These are phyloP conservation scores for Phytophthora foliorum DNA, from an alignment of 352 stramenopile genomes.

Conservation along the genomic window DNA sequence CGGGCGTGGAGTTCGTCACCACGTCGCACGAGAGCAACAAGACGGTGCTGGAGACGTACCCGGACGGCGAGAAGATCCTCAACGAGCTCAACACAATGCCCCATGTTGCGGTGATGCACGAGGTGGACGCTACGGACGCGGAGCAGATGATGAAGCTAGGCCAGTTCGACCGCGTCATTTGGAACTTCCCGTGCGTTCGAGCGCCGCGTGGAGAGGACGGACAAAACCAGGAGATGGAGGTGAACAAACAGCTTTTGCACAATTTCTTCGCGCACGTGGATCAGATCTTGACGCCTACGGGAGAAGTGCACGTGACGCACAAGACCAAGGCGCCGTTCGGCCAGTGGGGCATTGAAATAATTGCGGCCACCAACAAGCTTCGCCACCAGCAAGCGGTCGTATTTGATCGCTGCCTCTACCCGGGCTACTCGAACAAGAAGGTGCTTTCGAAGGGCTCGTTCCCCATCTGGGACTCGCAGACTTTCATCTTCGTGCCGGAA, in stretches of 20 bases:
- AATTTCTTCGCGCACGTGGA: slow-evolving; percentile 89
- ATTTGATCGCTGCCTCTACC: slow-evolving; percentile 94
- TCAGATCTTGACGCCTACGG: slow-evolving; percentile 56
- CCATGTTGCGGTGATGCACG: slow-evolving; percentile 84
- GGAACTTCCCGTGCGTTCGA: slow-evolving; percentile 97
- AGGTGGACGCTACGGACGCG: slow-evolving; percentile 92
- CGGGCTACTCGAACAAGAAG: slow-evolving; percentile 97
- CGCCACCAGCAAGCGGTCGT: slow-evolving; percentile 81
- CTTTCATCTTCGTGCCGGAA: slow-evolving; percentile 91
- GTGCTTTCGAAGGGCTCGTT: slow-evolving; percentile 96
- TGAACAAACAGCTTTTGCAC: slow-evolving; percentile 93
- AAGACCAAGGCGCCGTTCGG: slow-evolving; percentile 96
- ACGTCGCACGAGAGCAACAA: slow-evolving; percentile 94
- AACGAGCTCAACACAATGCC: slow-evolving; percentile 65
- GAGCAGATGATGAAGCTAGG: slow-evolving; percentile 78
- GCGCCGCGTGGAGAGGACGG: slow-evolving; percentile 93
- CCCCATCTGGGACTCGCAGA: slow-evolving; percentile 96
- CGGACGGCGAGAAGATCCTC: slow-evolving; percentile 86
- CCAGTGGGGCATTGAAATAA: slow-evolving; percentile 87
- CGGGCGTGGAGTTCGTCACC: slow-evolving; percentile 72
- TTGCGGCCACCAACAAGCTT: slow-evolving; percentile 63
- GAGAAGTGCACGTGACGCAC: slow-evolving; percentile 96
- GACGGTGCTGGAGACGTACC: slow-evolving; percentile 93
- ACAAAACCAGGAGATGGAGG: slow-evolving; percentile 97
- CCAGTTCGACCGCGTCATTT: slow-evolving; percentile 94